Base-by-base conservation (phyloP, 2,329 filamentous ascomycete species). In the Fusarium dlaminii region DNA sequence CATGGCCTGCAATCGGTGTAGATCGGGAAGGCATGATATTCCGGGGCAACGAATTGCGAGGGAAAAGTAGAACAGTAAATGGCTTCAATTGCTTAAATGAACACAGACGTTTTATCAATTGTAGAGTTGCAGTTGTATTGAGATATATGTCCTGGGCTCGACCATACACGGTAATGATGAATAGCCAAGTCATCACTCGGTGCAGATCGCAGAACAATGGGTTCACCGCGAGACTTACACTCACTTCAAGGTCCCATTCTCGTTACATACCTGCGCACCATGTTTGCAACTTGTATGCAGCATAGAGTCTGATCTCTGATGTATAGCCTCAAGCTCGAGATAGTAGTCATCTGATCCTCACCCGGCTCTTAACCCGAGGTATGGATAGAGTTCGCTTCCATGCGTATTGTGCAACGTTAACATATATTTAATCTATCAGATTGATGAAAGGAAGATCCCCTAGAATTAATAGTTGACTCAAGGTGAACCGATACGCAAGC, bases 291-390 rank as follows among this genome's bases (percentile, higher is more conserved):
- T 29, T 27, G 17, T 20, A 29, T 7, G 13, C 5, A 20, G 5
- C 24, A 20, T 46, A 18, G 10, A 6, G 43, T 46, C 24, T 46
- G 18, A 46, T 29, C 7, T 43, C 9, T 11, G 6, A 43, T 43
- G n/a, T 18, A 13, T 18, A 18, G 11, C 6, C 17, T 45, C 15
- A 45, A 27, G 17, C 17, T 45, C 10, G 24, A 5, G 10, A 13
- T 18, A 18, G n/a, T 18, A 24, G n/a, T 18, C 11, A 45, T 27
- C 17, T 27, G 7, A 20, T 45, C 11, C 17, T 20, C n/a, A 4
- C 0, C 17, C 17, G n/a, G 7, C 17, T 43, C n/a, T 12, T 13
- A 2, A 20, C 24, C 1, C 2, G 0, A 45, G 11, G 11, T 17
- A 45, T 20, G 42, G 17, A 45, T 6, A 45, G 3, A 13, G 5